Evolutionary conservation across 2,329 filamentous ascomycete species (phyloP).

Genomic region (Chaetomium sp.): DNA sequence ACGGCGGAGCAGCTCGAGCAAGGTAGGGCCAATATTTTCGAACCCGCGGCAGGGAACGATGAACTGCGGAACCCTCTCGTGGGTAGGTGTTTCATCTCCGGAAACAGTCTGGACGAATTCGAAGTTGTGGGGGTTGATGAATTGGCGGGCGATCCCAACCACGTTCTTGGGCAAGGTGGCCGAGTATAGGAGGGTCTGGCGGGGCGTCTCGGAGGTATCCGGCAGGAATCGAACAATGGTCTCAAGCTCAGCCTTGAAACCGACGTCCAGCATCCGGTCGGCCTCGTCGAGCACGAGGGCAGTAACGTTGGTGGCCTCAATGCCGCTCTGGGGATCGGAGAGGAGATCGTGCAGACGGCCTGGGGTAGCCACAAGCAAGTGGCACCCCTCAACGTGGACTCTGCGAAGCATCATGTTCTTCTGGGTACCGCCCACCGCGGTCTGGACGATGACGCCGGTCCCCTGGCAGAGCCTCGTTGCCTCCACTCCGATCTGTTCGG

Average conservation of each 20-base stretch:
- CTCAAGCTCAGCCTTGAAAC: slow-evolving; percentile 61
- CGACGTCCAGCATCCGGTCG: slow-evolving; percentile 97
- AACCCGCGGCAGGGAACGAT: slow-evolving; percentile 60
- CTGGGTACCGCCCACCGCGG: slow-evolving; percentile 86
- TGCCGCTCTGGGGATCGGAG: slow-evolving; percentile 53
- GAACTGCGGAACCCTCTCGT: slow-evolving; percentile 76
- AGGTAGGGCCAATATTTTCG: slow-evolving; percentile 67
- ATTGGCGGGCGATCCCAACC: slow-evolving; percentile 66
- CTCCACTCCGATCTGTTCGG: slow-evolving; percentile 74
- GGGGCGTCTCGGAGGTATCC: slow-evolving; percentile 51
- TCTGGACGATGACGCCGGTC: slow-evolving; percentile 62
- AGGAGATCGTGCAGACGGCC: slow-evolving; percentile 81
- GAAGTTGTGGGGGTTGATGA: slow-evolving; percentile 73
- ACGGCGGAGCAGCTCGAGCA: slow-evolving; percentile 68
- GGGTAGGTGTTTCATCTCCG: slow-evolving; percentile 76
- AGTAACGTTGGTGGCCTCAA: slow-evolving; percentile 73
- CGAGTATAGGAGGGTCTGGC: slow-evolving; percentile 92
- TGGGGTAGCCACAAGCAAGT: slow-evolving; percentile 84
- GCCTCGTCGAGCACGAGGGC: slow-evolving; percentile 95
- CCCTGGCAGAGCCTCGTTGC: slow-evolving; percentile 58
- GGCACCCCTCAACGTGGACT: slow-evolving; percentile 71
- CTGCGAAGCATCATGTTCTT: slow-evolving; percentile 62
- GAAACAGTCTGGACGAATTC: slow-evolving; percentile 86
- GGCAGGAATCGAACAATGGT: slow-evolving; percentile 60
- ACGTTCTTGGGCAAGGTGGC: slow-evolving; percentile 86